phyloP scores from a whole-genome alignment of 306 rosid genomes.

The Corylus americana region DNA sequence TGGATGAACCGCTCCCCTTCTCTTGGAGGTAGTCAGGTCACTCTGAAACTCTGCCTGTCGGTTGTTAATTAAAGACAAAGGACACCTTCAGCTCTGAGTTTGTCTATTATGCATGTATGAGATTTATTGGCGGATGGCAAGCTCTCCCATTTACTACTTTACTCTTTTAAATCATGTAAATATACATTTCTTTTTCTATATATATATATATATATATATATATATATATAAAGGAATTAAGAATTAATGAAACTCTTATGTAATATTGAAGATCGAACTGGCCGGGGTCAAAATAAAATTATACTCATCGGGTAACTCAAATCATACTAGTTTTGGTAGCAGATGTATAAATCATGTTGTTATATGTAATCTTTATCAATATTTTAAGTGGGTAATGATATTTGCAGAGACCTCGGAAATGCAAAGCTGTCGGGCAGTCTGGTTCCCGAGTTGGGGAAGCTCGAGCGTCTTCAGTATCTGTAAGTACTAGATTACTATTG shows the following conservation, averaged over 20 bases:
- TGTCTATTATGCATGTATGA: neutral
- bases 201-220: no score
- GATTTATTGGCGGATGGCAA: no score
- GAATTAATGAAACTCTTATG: no score
- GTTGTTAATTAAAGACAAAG: no score
- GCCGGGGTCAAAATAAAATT: neutral
- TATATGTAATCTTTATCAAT: neutral
- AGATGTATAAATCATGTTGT: neutral
- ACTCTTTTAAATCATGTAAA: neutral
- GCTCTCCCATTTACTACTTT: neutral
- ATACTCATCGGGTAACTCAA: neutral
- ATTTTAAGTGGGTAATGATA: neutral
- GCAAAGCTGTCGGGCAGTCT: constrained; percentile 74
- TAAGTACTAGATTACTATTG: constrained; percentile 38
- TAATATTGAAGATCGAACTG: no score
- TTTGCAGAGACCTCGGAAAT: constrained; percentile 81
- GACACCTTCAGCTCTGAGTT: neutral
- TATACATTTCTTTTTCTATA: no score
- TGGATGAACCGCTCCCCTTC: neutral
- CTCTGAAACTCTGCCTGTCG: neutral
- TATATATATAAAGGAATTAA: no score
- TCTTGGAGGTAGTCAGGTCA: neutral
- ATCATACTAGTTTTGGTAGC: neutral
- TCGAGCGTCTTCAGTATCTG: constrained; percentile 75
- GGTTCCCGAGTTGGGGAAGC: constrained; percentile 72